phyloP scores from a whole-genome alignment of 2,329 filamentous ascomycete genomes.

The Fusarium sp. region DNA sequence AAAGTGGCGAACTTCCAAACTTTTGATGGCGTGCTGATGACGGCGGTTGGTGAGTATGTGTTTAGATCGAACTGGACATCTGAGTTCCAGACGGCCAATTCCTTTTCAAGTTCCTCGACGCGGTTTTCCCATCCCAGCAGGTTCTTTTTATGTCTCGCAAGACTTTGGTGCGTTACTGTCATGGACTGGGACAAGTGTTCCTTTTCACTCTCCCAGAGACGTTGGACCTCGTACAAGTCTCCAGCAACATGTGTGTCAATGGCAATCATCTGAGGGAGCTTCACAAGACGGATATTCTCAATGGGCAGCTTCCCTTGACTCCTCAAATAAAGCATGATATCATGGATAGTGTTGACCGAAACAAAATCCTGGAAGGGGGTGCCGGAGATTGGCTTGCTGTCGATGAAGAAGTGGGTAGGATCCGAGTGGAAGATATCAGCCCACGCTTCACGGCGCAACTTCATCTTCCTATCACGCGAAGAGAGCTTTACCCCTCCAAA shows the following conservation, averaged over 20 bases:
- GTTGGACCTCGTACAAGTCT: neutral
- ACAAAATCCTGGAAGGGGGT: neutral
- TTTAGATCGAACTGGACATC: neutral
- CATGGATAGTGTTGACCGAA: neutral
- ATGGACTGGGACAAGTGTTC: neutral
- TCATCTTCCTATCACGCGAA: neutral
- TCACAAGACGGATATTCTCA: neutral
- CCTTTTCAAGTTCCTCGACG: neutral
- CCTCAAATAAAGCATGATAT: neutral
- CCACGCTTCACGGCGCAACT: neutral
- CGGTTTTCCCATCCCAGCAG: neutral
- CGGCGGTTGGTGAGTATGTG: neutral
- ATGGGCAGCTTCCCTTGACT: neutral
- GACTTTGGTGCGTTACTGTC: neutral
- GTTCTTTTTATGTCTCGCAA: neutral
- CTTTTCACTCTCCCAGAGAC: neutral
- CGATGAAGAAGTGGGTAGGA: neutral
- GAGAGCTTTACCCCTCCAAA: neutral
- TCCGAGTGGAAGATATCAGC: neutral
- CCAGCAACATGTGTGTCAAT: neutral
- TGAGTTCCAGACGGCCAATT: neutral
- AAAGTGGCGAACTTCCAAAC: neutral
- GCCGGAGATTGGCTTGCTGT: neutral
- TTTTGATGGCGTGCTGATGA: neutral
- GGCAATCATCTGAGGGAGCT: neutral